These are phyloP conservation scores for Proliferodiscus dingleyae DNA, from an alignment of 2,329 filamentous ascomycete genomes.

Conservation along the genomic window DNA sequence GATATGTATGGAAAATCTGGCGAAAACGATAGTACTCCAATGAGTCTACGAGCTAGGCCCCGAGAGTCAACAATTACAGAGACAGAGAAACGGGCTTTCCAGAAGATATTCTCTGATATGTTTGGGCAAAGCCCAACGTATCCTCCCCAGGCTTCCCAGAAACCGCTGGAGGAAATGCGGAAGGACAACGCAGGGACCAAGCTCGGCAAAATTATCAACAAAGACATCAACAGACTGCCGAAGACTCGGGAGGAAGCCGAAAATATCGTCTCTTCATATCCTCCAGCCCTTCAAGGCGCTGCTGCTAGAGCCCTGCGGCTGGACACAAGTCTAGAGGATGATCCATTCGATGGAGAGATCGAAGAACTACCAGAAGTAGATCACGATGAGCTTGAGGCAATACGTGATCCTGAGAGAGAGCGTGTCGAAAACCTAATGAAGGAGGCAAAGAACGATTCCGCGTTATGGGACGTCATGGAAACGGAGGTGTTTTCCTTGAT, in stretches of 20 bases:
- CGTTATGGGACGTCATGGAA: slow-evolving; percentile 64
- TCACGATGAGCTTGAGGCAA: slow-evolving; percentile 15
- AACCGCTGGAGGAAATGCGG: not conserved
- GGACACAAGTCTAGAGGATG: not conserved
- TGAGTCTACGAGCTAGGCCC: slow-evolving; percentile 13
- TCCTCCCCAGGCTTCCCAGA: not conserved
- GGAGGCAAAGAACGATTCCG: slow-evolving; percentile 52
- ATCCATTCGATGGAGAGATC: slow-evolving; percentile 6
- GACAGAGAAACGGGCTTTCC: slow-evolving; percentile 44
- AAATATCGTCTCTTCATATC: slow-evolving; percentile 25
- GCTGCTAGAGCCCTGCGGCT: slow-evolving; percentile 30
- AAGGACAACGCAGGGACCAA: slow-evolving; percentile 14
- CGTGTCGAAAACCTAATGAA: slow-evolving; percentile 52
- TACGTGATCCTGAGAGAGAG: slow-evolving; percentile 41
- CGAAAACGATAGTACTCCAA: slow-evolving; percentile 18
- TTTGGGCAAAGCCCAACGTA: slow-evolving; percentile 35
- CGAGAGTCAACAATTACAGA: slow-evolving; percentile 51
- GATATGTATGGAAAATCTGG: slow-evolving; percentile 7
- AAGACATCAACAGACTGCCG: slow-evolving; percentile 7
- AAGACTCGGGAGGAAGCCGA: slow-evolving; percentile 14
- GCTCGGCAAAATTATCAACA: slow-evolving; percentile 18
- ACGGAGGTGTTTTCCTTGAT: slow-evolving; percentile 61
- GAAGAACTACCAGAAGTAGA: slow-evolving; percentile 6
- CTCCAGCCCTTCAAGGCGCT: slow-evolving; percentile 26
- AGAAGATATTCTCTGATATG: slow-evolving; percentile 55